Percentiles rank a stretch among this genome's conserved stretches.
These are phyloP conservation scores for Huntiella omanensis DNA, from an alignment of 2,329 filamentous ascomycete genomes.

Conservation along the genomic window DNA sequence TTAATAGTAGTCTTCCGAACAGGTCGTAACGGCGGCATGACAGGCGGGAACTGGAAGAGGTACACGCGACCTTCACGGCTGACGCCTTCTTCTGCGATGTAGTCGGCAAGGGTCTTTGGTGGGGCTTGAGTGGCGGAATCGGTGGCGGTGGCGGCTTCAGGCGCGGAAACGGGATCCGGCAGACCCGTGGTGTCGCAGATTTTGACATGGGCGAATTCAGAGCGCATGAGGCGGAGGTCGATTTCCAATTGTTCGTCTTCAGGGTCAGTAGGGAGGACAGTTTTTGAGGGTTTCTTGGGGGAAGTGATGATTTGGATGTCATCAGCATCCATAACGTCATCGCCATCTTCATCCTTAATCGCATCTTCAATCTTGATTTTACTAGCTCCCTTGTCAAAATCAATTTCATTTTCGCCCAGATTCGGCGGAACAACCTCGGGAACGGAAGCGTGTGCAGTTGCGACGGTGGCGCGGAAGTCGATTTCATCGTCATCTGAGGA, in stretches of 20 bases:
- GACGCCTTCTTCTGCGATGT: constrained; percentile 9
- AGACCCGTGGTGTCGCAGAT: constrained; percentile 2
- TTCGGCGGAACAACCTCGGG: constrained; percentile 38
- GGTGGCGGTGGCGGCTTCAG: too few relatives aligned
- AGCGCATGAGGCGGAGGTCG: constrained; percentile 24
- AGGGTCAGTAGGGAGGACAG: constrained; percentile 10
- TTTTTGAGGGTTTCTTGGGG: constrained; percentile 8
- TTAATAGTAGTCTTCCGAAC: constrained; percentile 12
- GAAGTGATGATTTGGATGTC: constrained; percentile 13
- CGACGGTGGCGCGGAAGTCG: constrained; percentile 11
- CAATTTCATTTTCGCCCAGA: constrained; percentile 26
- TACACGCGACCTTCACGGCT: constrained; percentile 35
- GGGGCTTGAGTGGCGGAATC: neutral
- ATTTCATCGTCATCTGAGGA: constrained; percentile 11
- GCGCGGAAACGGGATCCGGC: neutral
- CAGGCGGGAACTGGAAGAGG: constrained; percentile 45
- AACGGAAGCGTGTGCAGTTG: constrained; percentile 2
- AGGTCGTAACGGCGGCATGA: constrained; percentile 33
- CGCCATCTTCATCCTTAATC: constrained; percentile 12
- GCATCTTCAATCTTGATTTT: constrained; percentile 15
- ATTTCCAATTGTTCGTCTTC: constrained; percentile 18
- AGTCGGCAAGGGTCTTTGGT: constrained; percentile 11
- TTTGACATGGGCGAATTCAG: constrained; percentile 18
- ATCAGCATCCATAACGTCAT: constrained; percentile 14
- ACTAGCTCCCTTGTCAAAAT: constrained; percentile 20